phyloP scores from a whole-genome alignment of 768 basidiomycete genomes.

The Boletus subparvulus region DNA sequence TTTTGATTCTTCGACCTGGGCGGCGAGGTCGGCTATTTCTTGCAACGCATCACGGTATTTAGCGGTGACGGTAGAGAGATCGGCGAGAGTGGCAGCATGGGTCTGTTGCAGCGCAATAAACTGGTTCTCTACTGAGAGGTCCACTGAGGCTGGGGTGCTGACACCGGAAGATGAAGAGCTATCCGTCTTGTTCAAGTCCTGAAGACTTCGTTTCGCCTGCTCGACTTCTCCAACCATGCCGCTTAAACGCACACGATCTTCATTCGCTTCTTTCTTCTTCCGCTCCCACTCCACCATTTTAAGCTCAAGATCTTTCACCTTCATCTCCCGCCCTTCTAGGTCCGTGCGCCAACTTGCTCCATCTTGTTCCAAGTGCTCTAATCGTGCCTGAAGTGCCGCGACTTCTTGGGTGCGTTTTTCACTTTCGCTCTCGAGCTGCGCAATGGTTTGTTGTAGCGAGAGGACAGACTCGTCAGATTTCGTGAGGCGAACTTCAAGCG shows the following conservation, averaged over 20 bases:
- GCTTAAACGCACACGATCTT: constrained; percentile 65
- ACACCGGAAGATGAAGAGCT: constrained; percentile 32
- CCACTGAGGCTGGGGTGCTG: constrained; percentile 32
- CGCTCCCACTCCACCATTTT: constrained; percentile 79
- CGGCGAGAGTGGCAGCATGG: constrained; percentile 75
- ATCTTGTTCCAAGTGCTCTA: constrained; percentile 68
- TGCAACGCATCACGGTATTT: constrained; percentile 89
- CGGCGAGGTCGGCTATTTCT: constrained; percentile 89
- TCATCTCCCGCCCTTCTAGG: constrained; percentile 78
- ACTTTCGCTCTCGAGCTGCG: constrained; percentile 73
- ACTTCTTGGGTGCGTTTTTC: constrained; percentile 74
- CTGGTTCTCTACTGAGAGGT: constrained; percentile 55
- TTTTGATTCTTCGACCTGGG: constrained; percentile 87
- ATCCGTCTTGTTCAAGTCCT: constrained; percentile 39
- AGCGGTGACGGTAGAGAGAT: constrained; percentile 70
- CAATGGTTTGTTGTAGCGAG: constrained; percentile 66
- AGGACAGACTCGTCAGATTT: constrained; percentile 78
- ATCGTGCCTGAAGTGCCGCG: constrained; percentile 63
- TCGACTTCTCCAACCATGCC: constrained; percentile 69
- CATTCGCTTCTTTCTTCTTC: constrained; percentile 64
- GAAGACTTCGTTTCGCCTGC: constrained; percentile 64
- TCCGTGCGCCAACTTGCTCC: constrained; percentile 82
- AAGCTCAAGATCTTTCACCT: constrained; percentile 71
- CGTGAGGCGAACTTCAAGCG: constrained; percentile 79
- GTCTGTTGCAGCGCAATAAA: constrained; percentile 76